Evolutionary conservation across 495 filamentous ascomycete genomes (phyloP), one percentile per base, ranked within the genome.

Genomic region (Arthonia radiata): DNA sequence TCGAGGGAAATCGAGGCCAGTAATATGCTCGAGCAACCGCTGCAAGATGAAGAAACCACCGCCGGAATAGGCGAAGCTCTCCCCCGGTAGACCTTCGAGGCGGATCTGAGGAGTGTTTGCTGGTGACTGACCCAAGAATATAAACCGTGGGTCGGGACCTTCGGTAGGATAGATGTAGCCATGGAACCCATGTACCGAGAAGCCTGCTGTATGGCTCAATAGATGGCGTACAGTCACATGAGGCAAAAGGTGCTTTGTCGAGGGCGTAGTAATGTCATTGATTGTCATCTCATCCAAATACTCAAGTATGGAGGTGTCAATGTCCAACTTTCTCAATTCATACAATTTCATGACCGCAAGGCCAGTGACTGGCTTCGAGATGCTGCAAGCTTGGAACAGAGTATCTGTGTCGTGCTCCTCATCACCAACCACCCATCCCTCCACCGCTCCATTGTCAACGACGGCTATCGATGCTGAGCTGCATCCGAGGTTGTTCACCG

Each of bases 21-120:
- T 31, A 6, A 37, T 16, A 11, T 10, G 9, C 26, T 43, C 42
- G 7, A 46, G 37, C 22, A 41, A 27, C 3, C 40, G 2, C 32
- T 46, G 40, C 10, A 46, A 13, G 13, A 43, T 26, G 3, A 33
- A 38, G 14, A 34, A 29, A 2, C 37, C 42, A 15, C 42, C 40
- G 2, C 40, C 42, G 7, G 40, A 43, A 30, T 46, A 46, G 10
- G 18, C 26, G 21, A 32, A 36, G 15, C 24, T 12, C 5, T 26
- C 18, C 8, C 40, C 40, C 16, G 40, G 42, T 17, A 41, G 23
- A 15, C 15, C 25, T 10, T 21, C 7, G 14, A 46, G 26, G 10
- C 17, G 23, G 2, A 46, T 22, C 30, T 31, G 31, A 17, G 33
- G 15, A 5, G 28, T 42, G 29, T 40, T 45, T 2, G 37, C 32